phyloP scores from a whole-genome alignment of 129 eudicot species.

The Helianthus tuberosus region DNA sequence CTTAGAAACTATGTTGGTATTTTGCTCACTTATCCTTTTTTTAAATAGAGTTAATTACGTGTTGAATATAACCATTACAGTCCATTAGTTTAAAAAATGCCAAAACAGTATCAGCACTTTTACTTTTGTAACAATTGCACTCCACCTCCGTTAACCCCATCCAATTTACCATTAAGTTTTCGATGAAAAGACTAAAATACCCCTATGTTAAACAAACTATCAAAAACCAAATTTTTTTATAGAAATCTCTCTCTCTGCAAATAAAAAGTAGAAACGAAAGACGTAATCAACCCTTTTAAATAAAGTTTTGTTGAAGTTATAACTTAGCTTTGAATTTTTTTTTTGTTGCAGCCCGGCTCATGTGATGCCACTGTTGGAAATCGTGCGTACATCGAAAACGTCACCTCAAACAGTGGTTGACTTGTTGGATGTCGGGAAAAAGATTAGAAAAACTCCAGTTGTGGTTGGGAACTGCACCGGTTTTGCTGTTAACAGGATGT shows the following conservation, averaged over 20 bases:
- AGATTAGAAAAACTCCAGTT: conserved; percentile 86
- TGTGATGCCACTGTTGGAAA: conserved; percentile 96
- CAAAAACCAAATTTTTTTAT: no score
- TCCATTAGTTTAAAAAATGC: no score
- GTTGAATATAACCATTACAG: no score
- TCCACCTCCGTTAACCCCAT: no score
- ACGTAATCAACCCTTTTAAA: no score
- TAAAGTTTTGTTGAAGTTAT: neutral
- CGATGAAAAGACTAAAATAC: no score
- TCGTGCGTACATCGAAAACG: conserved; percentile 84
- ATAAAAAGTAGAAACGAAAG: no score
- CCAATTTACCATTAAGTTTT: no score
- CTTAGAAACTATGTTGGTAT: neutral
- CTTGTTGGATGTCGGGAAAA: conserved; percentile 88
- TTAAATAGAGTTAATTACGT: neutral
- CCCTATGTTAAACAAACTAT: no score
- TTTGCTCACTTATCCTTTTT: neutral
- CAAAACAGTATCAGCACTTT: no score
- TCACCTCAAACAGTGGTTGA: conserved; percentile 86
- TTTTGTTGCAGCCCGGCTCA: conserved; percentile 85
- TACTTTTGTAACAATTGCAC: no score
- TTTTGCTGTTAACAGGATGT: conserved; percentile 95
- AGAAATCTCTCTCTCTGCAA: no score
- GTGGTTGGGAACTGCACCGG: conserved; percentile 98
- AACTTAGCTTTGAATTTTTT: neutral